phyloP scores from a whole-genome alignment of 106 monocot species.

The Phalaenopsis equestris region DNA sequence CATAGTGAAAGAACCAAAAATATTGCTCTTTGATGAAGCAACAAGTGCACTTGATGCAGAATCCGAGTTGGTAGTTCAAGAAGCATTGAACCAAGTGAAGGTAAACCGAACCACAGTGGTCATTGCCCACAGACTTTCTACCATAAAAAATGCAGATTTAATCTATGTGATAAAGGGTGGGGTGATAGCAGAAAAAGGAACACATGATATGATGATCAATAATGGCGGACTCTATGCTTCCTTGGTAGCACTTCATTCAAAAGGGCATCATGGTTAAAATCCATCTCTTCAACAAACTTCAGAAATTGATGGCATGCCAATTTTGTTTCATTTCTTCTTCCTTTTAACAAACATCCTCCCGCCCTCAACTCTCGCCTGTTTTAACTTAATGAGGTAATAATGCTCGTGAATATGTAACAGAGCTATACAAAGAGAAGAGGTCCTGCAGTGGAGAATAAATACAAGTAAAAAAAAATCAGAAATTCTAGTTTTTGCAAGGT shows the following conservation, averaged over 20 bases:
- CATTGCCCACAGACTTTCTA: conserved; percentile 6
- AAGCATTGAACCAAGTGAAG: conserved; percentile 3
- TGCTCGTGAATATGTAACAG: neutral
- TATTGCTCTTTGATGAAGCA: conserved; percentile 8
- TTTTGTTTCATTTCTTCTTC: neutral
- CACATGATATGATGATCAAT: conserved; percentile 2
- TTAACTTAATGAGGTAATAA: neutral
- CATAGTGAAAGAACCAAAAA: conserved; percentile 7
- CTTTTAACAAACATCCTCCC: neutral
- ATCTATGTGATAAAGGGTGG: conserved; percentile 10
- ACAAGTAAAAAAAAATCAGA: neutral
- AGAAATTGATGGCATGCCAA: neutral
- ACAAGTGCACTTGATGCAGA: conserved; percentile 15
- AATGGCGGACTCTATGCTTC: conserved; percentile 8
- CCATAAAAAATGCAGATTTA: conserved; percentile 9
- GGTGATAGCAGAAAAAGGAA: conserved; percentile 10
- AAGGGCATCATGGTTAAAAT: neutral
- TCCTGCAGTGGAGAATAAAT: neutral
- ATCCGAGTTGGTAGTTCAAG: conserved; percentile 14
- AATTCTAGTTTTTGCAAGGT: neutral
- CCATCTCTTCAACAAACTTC: neutral
- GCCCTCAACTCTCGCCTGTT: neutral
- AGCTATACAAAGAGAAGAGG: neutral
- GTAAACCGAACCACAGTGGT: conserved; percentile 12
- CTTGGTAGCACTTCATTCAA: conserved; percentile 7